Evolutionary conservation across 805 yeast species (phyloP).

Genomic region (Candida coquimbonensis): DNA sequence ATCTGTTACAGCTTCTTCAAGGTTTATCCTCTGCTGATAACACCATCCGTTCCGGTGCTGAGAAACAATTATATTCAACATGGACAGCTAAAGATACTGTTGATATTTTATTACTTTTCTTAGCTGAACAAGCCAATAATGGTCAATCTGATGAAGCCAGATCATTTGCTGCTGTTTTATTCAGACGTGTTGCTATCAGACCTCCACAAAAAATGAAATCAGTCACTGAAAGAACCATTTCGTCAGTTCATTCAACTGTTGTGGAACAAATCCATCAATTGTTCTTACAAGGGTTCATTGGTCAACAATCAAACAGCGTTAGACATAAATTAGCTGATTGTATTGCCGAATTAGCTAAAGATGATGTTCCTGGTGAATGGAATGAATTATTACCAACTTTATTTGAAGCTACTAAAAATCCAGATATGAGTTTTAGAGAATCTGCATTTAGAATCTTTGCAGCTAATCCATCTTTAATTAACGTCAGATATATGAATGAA

Average conservation of each 20-base stretch:
- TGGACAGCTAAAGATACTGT: slow-evolving; percentile 70
- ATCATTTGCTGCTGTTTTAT: slow-evolving; percentile 79
- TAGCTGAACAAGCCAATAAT: slow-evolving; percentile 69
- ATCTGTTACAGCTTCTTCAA: slow-evolving; percentile 48
- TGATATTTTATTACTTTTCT: slow-evolving; percentile 63
- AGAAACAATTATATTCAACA: slow-evolving; percentile 57
- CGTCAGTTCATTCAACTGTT: slow-evolving; percentile 53
- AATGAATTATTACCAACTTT: slow-evolving; percentile 70
- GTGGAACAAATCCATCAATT: slow-evolving; percentile 55
- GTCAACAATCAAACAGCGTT: slow-evolving; percentile 63
- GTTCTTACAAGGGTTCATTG: slow-evolving; percentile 66
- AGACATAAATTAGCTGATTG: slow-evolving; percentile 94
- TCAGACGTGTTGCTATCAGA: slow-evolving; percentile 78
- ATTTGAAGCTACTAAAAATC: slow-evolving; percentile 51
- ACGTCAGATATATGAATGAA: slow-evolving; percentile 45
- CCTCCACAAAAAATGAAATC: slow-evolving; percentile 62
- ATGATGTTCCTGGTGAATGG: slow-evolving; percentile 59
- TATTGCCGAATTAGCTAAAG: slow-evolving; percentile 83
- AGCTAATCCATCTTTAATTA: slow-evolving; percentile 73
- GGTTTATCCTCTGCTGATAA: slow-evolving; percentile 81
- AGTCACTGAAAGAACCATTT: slow-evolving; percentile 73
- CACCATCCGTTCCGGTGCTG: slow-evolving; percentile 68
- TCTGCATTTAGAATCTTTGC: slow-evolving; percentile 87
- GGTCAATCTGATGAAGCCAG: slow-evolving; percentile 55
- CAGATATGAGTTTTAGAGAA: slow-evolving; percentile 69